These are phyloP conservation scores for Yarrowia sp. DNA, from an alignment of 805 yeast species.

Conservation along the genomic window DNA sequence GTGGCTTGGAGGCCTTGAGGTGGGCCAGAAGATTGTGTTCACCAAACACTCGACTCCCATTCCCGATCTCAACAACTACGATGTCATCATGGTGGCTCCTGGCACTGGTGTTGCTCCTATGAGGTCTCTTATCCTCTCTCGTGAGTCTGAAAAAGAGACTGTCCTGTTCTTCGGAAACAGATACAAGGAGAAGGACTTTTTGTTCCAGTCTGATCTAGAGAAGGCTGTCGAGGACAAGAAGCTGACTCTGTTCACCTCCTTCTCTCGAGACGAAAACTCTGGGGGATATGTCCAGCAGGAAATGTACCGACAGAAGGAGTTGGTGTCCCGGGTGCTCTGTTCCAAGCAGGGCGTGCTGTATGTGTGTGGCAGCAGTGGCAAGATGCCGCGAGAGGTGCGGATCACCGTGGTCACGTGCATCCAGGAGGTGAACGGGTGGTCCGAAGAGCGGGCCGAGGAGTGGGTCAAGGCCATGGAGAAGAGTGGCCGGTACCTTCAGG, in stretches of 20 bases:
- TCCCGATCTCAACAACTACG: slow-evolving; percentile 48
- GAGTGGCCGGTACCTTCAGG: slow-evolving; percentile 75
- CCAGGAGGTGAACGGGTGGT: slow-evolving; percentile 56
- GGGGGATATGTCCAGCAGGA: slow-evolving; percentile 80
- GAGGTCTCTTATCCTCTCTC: slow-evolving; percentile 65
- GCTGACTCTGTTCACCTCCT: slow-evolving; percentile 53
- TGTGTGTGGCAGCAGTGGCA: slow-evolving; percentile 92
- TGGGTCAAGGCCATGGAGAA: slow-evolving; percentile 67
- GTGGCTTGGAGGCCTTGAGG: slow-evolving; percentile 64
- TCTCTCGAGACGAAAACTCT: slow-evolving; percentile 53
- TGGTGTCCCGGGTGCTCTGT: slow-evolving; percentile 61
- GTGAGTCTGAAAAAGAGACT: slow-evolving; percentile 48
- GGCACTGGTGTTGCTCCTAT: slow-evolving; percentile 98
- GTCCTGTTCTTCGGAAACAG: slow-evolving; percentile 81
- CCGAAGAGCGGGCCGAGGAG: slow-evolving; percentile 57
- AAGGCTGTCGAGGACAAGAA: slow-evolving; percentile 43
- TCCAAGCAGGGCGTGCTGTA: slow-evolving; percentile 68
- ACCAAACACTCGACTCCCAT: slow-evolving; percentile 55
- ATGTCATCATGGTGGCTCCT: slow-evolving; percentile 73
- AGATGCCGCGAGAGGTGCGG: slow-evolving; percentile 89
- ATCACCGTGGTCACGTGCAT: slow-evolving; percentile 73
- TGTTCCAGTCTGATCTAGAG: slow-evolving; percentile 55
- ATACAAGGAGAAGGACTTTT: slow-evolving; percentile 65
- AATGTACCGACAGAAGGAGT: slow-evolving; percentile 59
- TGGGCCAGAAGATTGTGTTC: slow-evolving; percentile 60